Evolutionary conservation across 352 stramenopile genomes (phyloP).

Genomic region (Pseudoperonospora humuli): DNA sequence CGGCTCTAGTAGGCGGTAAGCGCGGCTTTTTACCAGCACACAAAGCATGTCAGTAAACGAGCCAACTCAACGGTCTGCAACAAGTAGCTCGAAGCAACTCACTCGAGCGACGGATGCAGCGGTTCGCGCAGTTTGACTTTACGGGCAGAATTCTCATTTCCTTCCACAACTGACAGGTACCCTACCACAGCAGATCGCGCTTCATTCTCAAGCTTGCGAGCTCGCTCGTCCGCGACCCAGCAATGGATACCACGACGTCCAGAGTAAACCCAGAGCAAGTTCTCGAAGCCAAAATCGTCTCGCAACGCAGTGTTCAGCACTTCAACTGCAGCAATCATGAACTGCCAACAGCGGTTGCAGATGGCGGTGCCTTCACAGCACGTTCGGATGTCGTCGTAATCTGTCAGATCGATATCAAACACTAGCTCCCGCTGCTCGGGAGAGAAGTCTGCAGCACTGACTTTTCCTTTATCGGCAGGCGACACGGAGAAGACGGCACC

Average conservation of each 20-base stretch:
- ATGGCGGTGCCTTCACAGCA: constrained; percentile 91
- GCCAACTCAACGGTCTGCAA: background rate
- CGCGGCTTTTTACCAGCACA: constrained; percentile 44
- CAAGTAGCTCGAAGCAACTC: constrained; percentile 10
- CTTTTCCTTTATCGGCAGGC: constrained; percentile 79
- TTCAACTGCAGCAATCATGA: constrained; percentile 96
- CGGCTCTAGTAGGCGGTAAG: constrained; percentile 91
- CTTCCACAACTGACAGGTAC: constrained; percentile 93
- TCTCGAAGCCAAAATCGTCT: constrained; percentile 98
- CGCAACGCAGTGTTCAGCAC: constrained; percentile 87
- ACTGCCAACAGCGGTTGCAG: constrained; percentile 94
- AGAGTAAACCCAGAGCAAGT: constrained; percentile 99
- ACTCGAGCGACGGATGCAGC: constrained; percentile 91
- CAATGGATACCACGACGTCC: constrained; percentile 98
- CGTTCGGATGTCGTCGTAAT: constrained; percentile 98
- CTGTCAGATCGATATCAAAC: constrained; percentile 99
- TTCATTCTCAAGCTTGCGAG: constrained; percentile 92
- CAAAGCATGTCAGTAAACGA: constrained; percentile 1
- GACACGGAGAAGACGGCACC: constrained; percentile 93
- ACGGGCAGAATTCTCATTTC: constrained; percentile 80
- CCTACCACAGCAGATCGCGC: constrained; percentile 93
- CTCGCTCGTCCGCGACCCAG: constrained; percentile 96
- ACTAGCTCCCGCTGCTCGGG: constrained; percentile 96
- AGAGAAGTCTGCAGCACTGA: constrained; percentile 81
- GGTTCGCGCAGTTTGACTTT: constrained; percentile 89